These are phyloP conservation scores for Alternaria incomplexa DNA, from an alignment of 2,329 filamentous ascomycete species.

Conservation along the genomic window DNA sequence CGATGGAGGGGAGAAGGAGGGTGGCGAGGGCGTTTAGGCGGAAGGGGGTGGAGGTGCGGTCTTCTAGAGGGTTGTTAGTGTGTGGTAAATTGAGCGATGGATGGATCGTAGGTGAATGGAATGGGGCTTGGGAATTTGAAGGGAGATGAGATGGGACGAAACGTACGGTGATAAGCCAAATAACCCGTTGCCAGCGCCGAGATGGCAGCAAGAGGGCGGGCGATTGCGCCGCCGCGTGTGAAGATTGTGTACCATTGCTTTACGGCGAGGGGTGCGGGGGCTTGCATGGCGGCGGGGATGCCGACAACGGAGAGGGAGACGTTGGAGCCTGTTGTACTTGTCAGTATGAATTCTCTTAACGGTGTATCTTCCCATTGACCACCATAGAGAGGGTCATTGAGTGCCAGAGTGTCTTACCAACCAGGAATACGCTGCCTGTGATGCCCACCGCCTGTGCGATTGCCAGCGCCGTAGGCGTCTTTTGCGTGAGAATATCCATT, in stretches of 20 bases:
- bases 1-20: conserved; percentile 52
- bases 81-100: not conserved
- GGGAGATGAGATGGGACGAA: not conserved
- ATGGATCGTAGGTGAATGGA: not conserved
- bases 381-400: not conserved
- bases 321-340: not conserved
- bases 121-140: conserved; percentile 2
- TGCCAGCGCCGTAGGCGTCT: conserved; percentile 47
- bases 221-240: conserved; percentile 47
- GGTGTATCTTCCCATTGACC: not conserved
- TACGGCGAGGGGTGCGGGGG: conserved; percentile 62
- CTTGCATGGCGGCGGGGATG: conserved; percentile 62
- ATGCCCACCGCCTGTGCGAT: conserved; percentile 59
- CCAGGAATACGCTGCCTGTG: conserved; percentile 56
- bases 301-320: conserved; percentile 49
- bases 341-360: not conserved
- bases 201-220: conserved; percentile 50
- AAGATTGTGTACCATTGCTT: conserved; percentile 61
- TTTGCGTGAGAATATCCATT: conserved; percentile 36
- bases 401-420: conserved; percentile 37
- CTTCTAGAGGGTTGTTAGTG: conserved; percentile 21
- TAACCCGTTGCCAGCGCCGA: conserved; percentile 53
- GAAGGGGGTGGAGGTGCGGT: conserved; percentile 40
- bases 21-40: conserved; percentile 57
- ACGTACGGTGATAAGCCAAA: conserved; percentile 54